A percentile compares a stretch with the other conserved stretches of the same genome.
Conservation (phyloP, 2,329 filamentous ascomycete genomes). For the Neonectria coccinea region DNA sequence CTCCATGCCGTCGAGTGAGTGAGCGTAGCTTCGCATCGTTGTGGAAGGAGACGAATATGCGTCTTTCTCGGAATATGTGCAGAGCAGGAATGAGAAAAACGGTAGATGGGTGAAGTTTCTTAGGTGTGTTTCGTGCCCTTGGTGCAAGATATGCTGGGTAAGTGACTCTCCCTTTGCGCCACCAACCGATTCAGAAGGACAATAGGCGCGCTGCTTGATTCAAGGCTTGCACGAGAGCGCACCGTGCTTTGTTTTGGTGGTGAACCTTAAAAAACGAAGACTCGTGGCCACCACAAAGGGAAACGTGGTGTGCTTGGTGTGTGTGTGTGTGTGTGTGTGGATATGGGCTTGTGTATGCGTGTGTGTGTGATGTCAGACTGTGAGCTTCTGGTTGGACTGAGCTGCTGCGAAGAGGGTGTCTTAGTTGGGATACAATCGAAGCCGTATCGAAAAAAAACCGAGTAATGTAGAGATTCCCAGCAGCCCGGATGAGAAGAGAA, state of each 20-base stretch:
- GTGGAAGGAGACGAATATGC: slow-evolving; percentile 3
- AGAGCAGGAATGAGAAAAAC: neutral
- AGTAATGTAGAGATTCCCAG: neutral
- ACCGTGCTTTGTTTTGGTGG: slow-evolving; percentile 29
- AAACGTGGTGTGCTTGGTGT: slow-evolving; percentile 4
- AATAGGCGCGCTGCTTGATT: slow-evolving; percentile 25
- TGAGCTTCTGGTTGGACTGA: neutral
- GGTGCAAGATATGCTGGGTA: slow-evolving; percentile 31
- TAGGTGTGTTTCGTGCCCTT: slow-evolving; percentile 20
- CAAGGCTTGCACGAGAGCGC: slow-evolving; percentile 25
- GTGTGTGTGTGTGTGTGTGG: neutral
- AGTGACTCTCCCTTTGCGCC: slow-evolving; percentile 23
- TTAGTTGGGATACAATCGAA: neutral
- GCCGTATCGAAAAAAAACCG: neutral
- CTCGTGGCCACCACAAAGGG: neutral
- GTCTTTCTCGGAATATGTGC: slow-evolving; percentile 2
- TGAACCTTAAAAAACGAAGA: slow-evolving; percentile 11
- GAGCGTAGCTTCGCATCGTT: slow-evolving; percentile 34
- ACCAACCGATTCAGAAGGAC: slow-evolving; percentile 23
- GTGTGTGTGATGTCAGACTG: neutral
- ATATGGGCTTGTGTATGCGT: neutral
- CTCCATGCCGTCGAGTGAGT: slow-evolving; percentile 35
- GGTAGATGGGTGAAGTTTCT: slow-evolving; percentile 18
- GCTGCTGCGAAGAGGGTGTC: neutral
- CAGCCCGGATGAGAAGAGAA: neutral